phyloP scores from a whole-genome alignment of 176 grass and related monocot genomes.

The Saccharum spontaneum region DNA sequence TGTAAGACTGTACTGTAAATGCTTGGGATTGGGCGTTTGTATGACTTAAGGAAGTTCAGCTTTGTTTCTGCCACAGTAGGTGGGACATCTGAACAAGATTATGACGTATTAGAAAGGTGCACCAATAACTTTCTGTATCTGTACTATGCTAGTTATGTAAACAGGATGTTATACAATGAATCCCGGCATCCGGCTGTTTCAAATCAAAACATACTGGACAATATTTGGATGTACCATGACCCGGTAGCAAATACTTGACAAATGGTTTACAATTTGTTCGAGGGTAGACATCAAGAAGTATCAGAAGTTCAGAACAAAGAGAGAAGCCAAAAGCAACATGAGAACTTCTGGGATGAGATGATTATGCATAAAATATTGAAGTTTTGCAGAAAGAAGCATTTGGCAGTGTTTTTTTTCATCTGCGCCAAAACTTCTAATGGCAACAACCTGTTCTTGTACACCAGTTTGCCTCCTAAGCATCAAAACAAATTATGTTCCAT shows the following conservation, averaged over 20 bases:
- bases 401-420: not conserved
- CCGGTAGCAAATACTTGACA: constrained; percentile 6
- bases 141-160: not conserved
- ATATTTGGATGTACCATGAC: not conserved
- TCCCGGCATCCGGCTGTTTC: not conserved
- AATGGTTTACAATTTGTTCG: not conserved
- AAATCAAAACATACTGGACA: not conserved
- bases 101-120: constrained; percentile 26
- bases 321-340: not conserved
- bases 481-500: not conserved
- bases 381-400: not conserved
- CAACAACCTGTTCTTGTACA: not conserved
- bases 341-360: not conserved
- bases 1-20: constrained; percentile 91
- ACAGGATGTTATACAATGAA: not conserved
- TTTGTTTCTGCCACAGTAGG: constrained; percentile 92
- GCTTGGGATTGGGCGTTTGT: constrained; percentile 93
- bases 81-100: constrained; percentile 60
- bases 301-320: not conserved
- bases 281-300: not conserved
- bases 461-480: not conserved
- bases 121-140: not conserved
- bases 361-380: not conserved
- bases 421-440: not conserved
- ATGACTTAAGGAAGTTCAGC: constrained; percentile 81